Percentiles rank a stretch among this genome's conserved stretches.
phyloP scores from a whole-genome alignment of 2,329 filamentous ascomycete species.

The Diaporthe sp. region DNA sequence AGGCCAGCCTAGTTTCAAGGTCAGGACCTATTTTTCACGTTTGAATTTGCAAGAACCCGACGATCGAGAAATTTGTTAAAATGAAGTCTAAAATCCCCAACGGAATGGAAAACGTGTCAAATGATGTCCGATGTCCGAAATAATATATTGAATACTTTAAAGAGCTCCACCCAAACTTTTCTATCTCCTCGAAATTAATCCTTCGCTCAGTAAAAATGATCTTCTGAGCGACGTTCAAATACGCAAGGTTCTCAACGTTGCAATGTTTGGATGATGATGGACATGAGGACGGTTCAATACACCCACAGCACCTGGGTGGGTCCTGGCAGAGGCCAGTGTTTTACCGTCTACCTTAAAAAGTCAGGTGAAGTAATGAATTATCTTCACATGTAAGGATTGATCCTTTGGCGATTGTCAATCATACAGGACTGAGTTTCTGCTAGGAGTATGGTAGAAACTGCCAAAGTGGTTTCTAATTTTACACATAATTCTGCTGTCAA shows the following conservation, averaged over 20 bases:
- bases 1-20: no score
- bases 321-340: no score
- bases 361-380: fast-evolving
- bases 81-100: background rate
- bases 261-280: no score
- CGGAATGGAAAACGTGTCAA: background rate
- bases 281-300: background rate
- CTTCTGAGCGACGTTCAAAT: no score
- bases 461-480: background rate
- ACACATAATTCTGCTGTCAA: background rate
- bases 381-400: background rate
- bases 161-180: background rate
- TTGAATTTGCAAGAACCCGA: no score
- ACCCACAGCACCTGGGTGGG: background rate
- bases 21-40: no score
- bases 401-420: background rate
- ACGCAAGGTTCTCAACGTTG: no score
- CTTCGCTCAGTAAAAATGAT: background rate
- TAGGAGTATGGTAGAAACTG: background rate
- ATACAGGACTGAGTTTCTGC: background rate
- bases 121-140: background rate
- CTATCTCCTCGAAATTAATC: background rate
- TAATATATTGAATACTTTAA: background rate
- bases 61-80: background rate
- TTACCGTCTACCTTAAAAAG: background rate